Evolutionary conservation across 2,329 filamentous ascomycete genomes (phyloP).

Genomic region (Pseudogymnoascus sp.): DNA sequence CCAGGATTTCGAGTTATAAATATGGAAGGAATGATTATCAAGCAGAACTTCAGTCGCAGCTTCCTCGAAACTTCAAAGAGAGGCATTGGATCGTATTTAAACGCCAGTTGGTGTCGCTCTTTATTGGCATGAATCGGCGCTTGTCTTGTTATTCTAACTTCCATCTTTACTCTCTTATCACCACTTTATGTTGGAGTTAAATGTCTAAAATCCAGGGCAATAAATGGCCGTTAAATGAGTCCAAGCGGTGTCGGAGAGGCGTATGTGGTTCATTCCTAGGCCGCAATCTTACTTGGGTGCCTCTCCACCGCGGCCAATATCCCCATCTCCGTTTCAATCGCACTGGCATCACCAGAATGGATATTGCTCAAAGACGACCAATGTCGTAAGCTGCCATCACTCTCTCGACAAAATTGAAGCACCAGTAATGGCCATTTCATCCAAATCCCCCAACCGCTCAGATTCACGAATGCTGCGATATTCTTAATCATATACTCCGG

Average conservation of each 20-base stretch:
- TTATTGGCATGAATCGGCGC: background rate
- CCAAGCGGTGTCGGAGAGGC: background rate
- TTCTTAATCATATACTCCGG: constrained; percentile 17
- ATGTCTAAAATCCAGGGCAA: background rate
- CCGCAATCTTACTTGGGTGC: background rate
- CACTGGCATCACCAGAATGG: background rate
- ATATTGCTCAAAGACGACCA: background rate
- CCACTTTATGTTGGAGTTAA: background rate
- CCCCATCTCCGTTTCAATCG: background rate
- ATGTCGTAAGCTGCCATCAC: background rate
- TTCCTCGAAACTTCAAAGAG: no score
- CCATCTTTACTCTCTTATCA: background rate
- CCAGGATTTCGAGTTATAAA: no score
- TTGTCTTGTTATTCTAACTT: background rate
- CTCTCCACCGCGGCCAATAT: background rate
- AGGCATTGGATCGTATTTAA: background rate
- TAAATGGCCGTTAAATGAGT: background rate
- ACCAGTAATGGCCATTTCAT: constrained; percentile 15
- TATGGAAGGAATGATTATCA: no score
- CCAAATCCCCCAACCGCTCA: constrained; percentile 10
- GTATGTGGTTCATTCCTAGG: background rate
- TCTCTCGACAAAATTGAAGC: background rate
- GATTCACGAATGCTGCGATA: constrained; percentile 11
- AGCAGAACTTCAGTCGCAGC: no score
- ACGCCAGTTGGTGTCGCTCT: background rate